Percentiles rank a stretch among this genome's conserved stretches.
These are phyloP conservation scores for Capniomyces stellatus DNA, from an alignment of 371 early-diverging fungal genomes.

Conservation along the genomic window DNA sequence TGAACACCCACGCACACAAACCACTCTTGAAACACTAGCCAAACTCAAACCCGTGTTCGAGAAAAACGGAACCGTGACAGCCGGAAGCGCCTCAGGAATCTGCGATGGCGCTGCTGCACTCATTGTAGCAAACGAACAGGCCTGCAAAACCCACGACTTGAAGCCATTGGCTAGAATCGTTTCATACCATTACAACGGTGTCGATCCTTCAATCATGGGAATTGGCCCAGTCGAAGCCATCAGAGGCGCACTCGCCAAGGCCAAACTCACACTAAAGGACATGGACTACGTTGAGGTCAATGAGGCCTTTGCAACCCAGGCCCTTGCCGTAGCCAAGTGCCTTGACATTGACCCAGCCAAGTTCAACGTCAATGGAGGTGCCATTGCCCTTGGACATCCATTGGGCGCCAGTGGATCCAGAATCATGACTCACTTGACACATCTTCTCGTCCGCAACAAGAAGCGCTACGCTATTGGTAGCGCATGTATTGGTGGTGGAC, in stretches of 20 bases:
- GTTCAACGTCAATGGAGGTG: constrained; percentile 83
- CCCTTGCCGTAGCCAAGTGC: constrained; percentile 73
- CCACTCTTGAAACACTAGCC: constrained; percentile 53
- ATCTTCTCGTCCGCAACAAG: constrained; percentile 60
- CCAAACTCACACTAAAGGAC: constrained; percentile 57
- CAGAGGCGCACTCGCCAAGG: constrained; percentile 61
- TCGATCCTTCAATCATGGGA: constrained; percentile 70
- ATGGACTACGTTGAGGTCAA: constrained; percentile 91
- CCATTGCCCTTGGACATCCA: constrained; percentile 95
- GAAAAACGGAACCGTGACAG: constrained; percentile 79
- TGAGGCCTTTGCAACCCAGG: constrained; percentile 95
- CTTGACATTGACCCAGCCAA: constrained; percentile 59
- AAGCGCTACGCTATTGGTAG: constrained; percentile 79
- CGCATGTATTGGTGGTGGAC: constrained; percentile 83
- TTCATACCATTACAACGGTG: constrained; percentile 68
- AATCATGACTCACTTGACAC: constrained; percentile 72
- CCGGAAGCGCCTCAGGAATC: constrained; percentile 93
- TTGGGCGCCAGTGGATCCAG: constrained; percentile 91
- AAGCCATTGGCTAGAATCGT: constrained; percentile 77
- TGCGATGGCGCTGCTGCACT: constrained; percentile 90
- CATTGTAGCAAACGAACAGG: constrained; percentile 71
- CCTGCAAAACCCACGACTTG: constrained; percentile 58
- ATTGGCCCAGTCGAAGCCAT: constrained; percentile 93
- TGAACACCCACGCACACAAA: constrained; percentile 78
- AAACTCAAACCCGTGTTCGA: constrained; percentile 80